These are phyloP conservation scores for Picochlorum sp. DNA, from an alignment of 139 green algal species.

Conservation along the genomic window DNA sequence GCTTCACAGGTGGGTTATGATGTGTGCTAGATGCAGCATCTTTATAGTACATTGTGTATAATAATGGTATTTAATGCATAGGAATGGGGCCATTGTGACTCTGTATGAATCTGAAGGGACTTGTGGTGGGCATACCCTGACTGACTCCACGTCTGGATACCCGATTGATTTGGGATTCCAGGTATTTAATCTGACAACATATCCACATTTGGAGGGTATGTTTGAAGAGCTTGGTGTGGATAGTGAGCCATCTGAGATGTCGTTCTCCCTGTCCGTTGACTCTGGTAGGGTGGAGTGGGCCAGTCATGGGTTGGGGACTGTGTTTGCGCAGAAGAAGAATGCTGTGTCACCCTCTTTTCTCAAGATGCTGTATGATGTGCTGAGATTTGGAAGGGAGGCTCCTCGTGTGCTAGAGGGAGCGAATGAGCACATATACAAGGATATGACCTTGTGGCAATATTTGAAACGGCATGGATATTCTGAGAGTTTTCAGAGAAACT, in stretches of 20 bases:
- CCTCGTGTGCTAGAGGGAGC: constrained; percentile 45
- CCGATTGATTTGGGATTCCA: constrained; percentile 92
- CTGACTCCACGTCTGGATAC: constrained; percentile 45
- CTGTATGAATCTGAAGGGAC: constrained; percentile 73
- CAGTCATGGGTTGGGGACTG: constrained; percentile 56
- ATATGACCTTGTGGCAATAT: constrained; percentile 65
- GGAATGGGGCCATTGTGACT: constrained; percentile 63
- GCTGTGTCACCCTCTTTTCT: constrained; percentile 55
- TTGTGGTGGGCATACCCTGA: constrained; percentile 87
- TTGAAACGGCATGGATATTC: constrained; percentile 56
- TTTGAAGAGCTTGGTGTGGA: constrained; percentile 84
- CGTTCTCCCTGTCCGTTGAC: constrained; percentile 79
- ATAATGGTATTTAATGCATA: constrained; percentile 18
- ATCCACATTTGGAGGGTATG: constrained; percentile 85
- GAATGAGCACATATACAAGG: constrained; percentile 2
- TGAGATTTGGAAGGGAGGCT: constrained; percentile 76
- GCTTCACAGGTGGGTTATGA: constrained; percentile 53
- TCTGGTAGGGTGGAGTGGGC: constrained; percentile 82
- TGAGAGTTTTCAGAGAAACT: constrained; percentile 61
- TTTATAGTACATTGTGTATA: background rate
- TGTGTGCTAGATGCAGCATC: background rate
- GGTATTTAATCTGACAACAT: constrained; percentile 93
- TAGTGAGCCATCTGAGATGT: constrained; percentile 85
- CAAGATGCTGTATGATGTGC: constrained; percentile 82
- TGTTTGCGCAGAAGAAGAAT: constrained; percentile 84